phyloP scores from a whole-genome alignment of 2,329 filamentous ascomycete species.

The Cordyceps fumosorosea region DNA sequence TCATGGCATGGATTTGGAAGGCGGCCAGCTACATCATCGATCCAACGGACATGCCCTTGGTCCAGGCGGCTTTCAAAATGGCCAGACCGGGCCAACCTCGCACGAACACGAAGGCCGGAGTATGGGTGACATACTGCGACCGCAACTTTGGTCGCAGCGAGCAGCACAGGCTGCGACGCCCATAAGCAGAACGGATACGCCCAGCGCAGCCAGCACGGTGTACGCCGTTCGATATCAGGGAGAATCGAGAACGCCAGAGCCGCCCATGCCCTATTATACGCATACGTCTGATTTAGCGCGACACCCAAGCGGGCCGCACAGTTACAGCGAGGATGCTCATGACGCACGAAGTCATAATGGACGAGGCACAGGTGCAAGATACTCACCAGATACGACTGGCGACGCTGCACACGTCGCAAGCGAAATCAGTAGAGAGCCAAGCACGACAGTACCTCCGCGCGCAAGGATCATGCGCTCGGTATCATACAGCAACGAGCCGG shows the following conservation, averaged over 20 bases:
- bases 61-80: constrained; percentile 16
- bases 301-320: constrained; percentile 9
- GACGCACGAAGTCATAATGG: not conserved
- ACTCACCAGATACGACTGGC: not conserved
- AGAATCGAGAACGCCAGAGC: constrained; percentile 43
- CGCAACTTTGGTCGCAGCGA: constrained; percentile 49
- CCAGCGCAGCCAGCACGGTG: constrained; percentile 57
- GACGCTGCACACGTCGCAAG: not conserved
- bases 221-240: constrained; percentile 58
- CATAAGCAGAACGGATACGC: constrained; percentile 54
- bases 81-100: constrained; percentile 15
- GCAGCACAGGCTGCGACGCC: constrained; percentile 50
- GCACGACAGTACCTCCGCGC: not conserved
- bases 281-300: not conserved
- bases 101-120: constrained; percentile 22
- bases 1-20: constrained; percentile 17
- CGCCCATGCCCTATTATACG: constrained; percentile 20
- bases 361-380: not conserved
- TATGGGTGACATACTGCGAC: constrained; percentile 36
- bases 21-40: constrained; percentile 10
- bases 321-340: constrained; percentile 1
- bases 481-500: constrained; percentile 7
- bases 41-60: not conserved
- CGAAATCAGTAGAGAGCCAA: not conserved
- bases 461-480: constrained; percentile 3